These are phyloP conservation scores for Myxozyma vanderwaltii DNA, from an alignment of 805 yeast species.

Conservation along the genomic window DNA sequence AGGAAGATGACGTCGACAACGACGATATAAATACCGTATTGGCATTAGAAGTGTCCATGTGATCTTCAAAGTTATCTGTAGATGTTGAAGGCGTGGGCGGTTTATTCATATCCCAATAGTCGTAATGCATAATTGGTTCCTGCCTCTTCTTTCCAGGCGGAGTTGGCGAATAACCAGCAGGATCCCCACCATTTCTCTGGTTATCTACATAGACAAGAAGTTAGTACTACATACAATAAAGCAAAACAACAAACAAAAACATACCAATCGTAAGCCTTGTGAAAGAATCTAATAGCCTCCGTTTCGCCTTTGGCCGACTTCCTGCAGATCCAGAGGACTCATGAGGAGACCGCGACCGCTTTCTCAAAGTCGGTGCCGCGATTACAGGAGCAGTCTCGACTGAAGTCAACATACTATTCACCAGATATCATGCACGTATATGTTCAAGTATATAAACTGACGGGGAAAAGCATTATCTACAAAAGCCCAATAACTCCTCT, in stretches of 20 bases:
- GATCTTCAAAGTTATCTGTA: conserved; percentile 10
- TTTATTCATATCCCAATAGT: conserved; percentile 30
- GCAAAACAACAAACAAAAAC: neutral
- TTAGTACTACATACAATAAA: neutral
- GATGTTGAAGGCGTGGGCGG: conserved; percentile 1
- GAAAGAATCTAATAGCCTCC: conserved; percentile 31
- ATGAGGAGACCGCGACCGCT: conserved; percentile 14
- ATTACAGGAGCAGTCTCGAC: neutral
- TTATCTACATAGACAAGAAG: neutral
- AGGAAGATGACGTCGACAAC: conserved; percentile 10
- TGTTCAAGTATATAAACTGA: too few relatives aligned
- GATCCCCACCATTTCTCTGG: neutral
- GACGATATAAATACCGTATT: conserved; percentile 30
- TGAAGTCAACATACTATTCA: neutral
- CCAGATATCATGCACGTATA: too few relatives aligned
- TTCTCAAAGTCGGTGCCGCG: neutral
- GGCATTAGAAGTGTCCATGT: conserved; percentile 29
- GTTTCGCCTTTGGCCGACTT: conserved; percentile 8
- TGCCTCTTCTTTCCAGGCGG: conserved; percentile 14
- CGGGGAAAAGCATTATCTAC: too few relatives aligned
- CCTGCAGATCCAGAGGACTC: conserved; percentile 3
- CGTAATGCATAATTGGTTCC: conserved; percentile 26
- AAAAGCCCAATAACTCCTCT: too few relatives aligned
- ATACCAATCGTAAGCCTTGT: conserved; percentile 23
- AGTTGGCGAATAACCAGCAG: conserved; percentile 7